Base-by-base conservation (phyloP, 495 filamentous ascomycete genomes). In the Daldinia loculata region DNA sequence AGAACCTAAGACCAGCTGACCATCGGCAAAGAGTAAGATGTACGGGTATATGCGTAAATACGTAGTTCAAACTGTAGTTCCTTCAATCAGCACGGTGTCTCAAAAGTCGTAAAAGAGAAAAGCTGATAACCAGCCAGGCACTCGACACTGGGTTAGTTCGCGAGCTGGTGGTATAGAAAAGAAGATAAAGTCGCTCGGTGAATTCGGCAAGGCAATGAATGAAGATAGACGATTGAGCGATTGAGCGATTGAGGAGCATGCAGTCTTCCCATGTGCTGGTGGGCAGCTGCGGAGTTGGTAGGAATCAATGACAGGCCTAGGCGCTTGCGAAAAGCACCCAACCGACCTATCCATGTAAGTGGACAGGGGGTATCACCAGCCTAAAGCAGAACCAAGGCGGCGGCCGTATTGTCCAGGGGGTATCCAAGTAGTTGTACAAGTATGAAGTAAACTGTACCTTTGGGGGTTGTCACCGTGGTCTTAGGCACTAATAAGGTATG, bases 251-350 rank as follows among this genome's bases (percentile, higher is more conserved):
- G 36, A 56, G 48, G 22, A 29, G 14, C n/a, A 53, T 55, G 51
- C 26, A 36, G 29, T 56, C n/a, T 56, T 52, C 53, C 53, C 50
- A 53, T 53, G 50, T 53, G 50, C 45, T 67, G 22, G 19, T 62
- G 43, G 34, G 43, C 59, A 59, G 64, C 59, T 67, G 63, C 64
- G 68, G 62, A 71, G 62, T 61, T 66, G 62, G 68, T 51, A 65
- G 63, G 48, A 66, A 65, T 71, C 62, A 71, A 71, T 56, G 68
- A 66, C 51, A 66, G 62, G 63, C 60, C 69, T 60, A 67, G 69
- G 60, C 60, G 69, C 64, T 72, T 55, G 63, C 59, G 43, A 67
- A 67, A 62, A 71, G 22, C 67, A 63, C 59, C 60, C 48, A 67
- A 63, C 58, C 45, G 63, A 48, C 58, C 38, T 63, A 71, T 66